Conservation (phyloP, 148 eudicot species). For the Limonium bicolor region DNA sequence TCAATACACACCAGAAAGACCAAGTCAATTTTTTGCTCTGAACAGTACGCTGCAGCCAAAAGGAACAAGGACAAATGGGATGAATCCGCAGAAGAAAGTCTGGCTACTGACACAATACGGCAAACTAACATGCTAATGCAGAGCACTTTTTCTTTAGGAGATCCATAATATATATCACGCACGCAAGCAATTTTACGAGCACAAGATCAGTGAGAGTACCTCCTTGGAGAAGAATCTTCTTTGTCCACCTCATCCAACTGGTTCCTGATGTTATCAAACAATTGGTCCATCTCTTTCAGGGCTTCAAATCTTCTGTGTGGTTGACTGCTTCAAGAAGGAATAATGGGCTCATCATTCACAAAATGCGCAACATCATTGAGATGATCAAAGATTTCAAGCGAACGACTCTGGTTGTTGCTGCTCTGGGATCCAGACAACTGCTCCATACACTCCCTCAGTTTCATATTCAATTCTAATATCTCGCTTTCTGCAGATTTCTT, state of each 20-base stretch:
- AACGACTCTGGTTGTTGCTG: conserved; percentile 35
- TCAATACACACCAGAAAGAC: too few species aligned
- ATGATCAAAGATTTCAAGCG: conserved; percentile 41
- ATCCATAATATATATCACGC: too few species aligned
- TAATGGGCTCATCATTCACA: conserved; percentile 41
- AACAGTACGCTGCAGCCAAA: too few species aligned
- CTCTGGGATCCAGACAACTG: conserved; percentile 56
- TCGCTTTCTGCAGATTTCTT: conserved; percentile 48
- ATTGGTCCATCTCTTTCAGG: conserved; percentile 43
- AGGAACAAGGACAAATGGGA: too few species aligned
- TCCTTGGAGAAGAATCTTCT: conserved; percentile 23
- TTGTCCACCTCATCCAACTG: conserved; percentile 25
- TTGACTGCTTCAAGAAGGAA: conserved; percentile 26
- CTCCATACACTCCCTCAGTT: conserved; percentile 54
- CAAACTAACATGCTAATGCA: neutral
- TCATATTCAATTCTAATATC: conserved; percentile 32
- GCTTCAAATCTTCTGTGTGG: conserved; percentile 30
- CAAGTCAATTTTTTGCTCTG: too few species aligned
- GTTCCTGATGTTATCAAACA: conserved; percentile 33
- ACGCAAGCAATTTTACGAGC: neutral
- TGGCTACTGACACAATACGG: neutral
- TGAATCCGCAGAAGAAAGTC: too few species aligned
- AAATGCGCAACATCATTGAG: conserved; percentile 43
- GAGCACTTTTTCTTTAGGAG: too few species aligned
- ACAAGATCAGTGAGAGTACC: conserved; percentile 22